Base-by-base conservation (phyloP, 2,329 filamentous ascomycete species). In the Alternaria alternata region DNA sequence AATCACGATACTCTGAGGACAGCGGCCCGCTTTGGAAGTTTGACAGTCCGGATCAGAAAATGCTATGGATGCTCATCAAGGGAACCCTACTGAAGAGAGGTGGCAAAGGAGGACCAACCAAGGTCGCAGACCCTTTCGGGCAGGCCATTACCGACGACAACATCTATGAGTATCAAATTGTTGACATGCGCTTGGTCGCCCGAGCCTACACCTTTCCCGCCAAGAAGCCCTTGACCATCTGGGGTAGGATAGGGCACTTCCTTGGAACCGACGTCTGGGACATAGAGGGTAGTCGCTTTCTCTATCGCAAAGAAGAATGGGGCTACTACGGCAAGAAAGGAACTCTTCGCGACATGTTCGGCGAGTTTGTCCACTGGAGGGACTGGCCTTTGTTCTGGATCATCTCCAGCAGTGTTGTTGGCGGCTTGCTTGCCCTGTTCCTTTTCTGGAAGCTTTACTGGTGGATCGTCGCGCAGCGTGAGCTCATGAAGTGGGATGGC, bases 401-500 rank as follows among this genome's bases (percentile, higher is more conserved):
- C 42, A 66, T 72, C 18, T 22, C 71, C 7, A 61, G 57, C 16
- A 67, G 64, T 12, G 57, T 64, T 1, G 18, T 70, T 18, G 69
- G 60, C 4, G 67, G 67, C 3, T 26, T 70, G 16, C 34, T 76
- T 18, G 61, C 49, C 0, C 42, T 75, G 3, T 68, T 67, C 14
- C 49, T 64, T 4, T 7, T 70, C 2, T 73, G 68, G 54, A 68
- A 64, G 36, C 48, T 74, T 0, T 66, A 61, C 46, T 56, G 65
- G 18, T 64, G 73, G 22, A 53, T 67, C 8, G 61, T 68, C 53
- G 58, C 66, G 36, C 73, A 77, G 52, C 59, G 67, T 28, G 68
- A 72, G 41, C 67, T 78, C 5, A 72, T 72, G 48, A 63, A 67
- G 22, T 77, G 74, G 74, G 67, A 74, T 24, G 74, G 74, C 26